Base-by-base conservation (phyloP, 352 stramenopile species). In the Globisporangium orthogonon region DNA sequence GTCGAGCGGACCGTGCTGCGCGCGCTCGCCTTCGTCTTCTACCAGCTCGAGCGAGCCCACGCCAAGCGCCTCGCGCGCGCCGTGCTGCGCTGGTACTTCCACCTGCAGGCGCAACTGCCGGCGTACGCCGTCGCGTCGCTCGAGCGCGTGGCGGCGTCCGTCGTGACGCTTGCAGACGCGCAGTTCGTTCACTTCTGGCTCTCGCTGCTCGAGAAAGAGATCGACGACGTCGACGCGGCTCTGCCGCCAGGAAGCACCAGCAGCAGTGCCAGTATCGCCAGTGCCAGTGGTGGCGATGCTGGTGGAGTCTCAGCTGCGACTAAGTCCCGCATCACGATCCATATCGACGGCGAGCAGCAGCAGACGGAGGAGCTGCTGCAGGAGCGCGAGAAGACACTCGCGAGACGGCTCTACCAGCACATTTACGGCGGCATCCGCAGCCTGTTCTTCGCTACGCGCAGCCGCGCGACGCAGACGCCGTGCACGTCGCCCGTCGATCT, bases 111-210 rank as follows among this genome's bases (percentile, higher is more conserved):
- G 40, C 78, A 84, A 51, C 59, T 91, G 3, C 78, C 80, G 0
- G 57, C 62, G 30, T 65, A 65, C 1, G 78, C 74, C 1, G 67
- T 83, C n/a, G 59, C 83, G 48, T 78, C 76, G 37, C 65, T 86
- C 35, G 74, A 82, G 43, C 53, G 68, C 39, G 74, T 80, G 41
- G 65, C 68, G 29, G 69, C 81, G 54, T 87, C 78, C 10, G 70
- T 89, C 49, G 70, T 84, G 15, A 70, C 78, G 48, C 71, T 87
- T 29, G 83, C 80, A 13, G 80, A 88, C 54, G 73, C 67, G 2
- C 66, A 86, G 35, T 91, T 91, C 45, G 73, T 67, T 17, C 71
- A 62, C 33, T 91, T 86, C 52, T 91, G 80, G 80, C 57, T 77
- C 6, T 84, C 80, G 40, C 69, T 91, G 3, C 61, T 87, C 39